These are phyloP conservation scores for Trametes cinnabarina DNA, from an alignment of 768 basidiomycete species.

Conservation along the genomic window DNA sequence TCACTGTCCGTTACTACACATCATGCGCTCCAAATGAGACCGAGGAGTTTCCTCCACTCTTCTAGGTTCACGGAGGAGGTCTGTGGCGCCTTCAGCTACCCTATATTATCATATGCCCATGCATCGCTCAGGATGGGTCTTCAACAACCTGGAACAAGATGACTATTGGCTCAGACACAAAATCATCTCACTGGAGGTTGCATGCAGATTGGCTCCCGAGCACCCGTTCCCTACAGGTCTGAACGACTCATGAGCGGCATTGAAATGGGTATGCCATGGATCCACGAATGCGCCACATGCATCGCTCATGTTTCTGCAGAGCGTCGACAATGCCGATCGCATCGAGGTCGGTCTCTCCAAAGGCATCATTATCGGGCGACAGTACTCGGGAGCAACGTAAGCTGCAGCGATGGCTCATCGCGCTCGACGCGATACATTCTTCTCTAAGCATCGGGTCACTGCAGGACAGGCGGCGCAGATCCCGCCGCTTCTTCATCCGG, in stretches of 20 bases:
- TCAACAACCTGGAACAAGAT: slow-evolving; percentile 19
- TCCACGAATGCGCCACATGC: neutral
- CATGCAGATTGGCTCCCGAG: slow-evolving; percentile 26
- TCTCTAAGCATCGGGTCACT: slow-evolving; percentile 20
- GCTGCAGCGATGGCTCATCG: slow-evolving; percentile 24
- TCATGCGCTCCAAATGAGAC: neutral
- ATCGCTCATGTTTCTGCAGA: neutral
- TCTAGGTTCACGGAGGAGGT: slow-evolving; percentile 1
- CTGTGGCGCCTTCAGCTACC: neutral
- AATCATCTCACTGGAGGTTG: slow-evolving; percentile 15
- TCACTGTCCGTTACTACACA: neutral
- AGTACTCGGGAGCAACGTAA: slow-evolving; percentile 25
- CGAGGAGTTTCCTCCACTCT: neutral
- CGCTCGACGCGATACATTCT: slow-evolving; percentile 25
- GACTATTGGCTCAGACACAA: slow-evolving; percentile 20
- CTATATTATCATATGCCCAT: neutral
- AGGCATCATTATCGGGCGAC: slow-evolving; percentile 28
- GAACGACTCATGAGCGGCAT: slow-evolving; percentile 24
- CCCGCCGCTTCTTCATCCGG: slow-evolving; percentile 22
- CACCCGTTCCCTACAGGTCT: slow-evolving; percentile 23
- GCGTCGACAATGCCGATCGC: neutral
- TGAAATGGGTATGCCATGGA: slow-evolving; percentile 26
- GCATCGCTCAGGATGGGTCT: slow-evolving; percentile 20
- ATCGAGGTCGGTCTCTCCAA: slow-evolving; percentile 19
- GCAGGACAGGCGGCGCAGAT: slow-evolving; percentile 23